Conservation (phyloP, 306 rosid species). For the Luffa aegyptiaca region DNA sequence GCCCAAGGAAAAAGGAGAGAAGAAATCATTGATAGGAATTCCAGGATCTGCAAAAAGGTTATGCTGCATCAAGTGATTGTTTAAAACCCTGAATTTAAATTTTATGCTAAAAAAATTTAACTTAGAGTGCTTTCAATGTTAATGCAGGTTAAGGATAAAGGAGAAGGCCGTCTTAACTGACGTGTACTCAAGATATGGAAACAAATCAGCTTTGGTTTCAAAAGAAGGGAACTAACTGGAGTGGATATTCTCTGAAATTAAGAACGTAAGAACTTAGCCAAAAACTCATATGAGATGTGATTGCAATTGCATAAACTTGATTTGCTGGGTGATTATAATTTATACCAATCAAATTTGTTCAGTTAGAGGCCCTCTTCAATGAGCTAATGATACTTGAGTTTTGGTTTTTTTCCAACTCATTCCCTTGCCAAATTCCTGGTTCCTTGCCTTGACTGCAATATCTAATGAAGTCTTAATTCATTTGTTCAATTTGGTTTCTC, state of each 20-base stretch:
- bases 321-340: neutral
- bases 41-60: conserved; percentile 76
- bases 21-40: conserved; percentile 25
- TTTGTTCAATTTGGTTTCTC: neutral
- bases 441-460: neutral
- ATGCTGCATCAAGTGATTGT: neutral
- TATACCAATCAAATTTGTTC: neutral
- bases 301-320: neutral
- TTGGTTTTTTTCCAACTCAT: neutral
- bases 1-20: conserved; percentile 21
- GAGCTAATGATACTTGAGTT: neutral
- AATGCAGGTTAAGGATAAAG: conserved; percentile 66
- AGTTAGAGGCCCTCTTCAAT: neutral
- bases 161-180: conserved; percentile 73
- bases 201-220: conserved; percentile 29
- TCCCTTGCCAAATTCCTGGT: neutral
- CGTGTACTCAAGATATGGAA: conserved; percentile 72
- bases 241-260: neutral
- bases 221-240: conserved; percentile 19
- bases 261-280: neutral
- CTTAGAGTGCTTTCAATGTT: conserved; percentile 7
- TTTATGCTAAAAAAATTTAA: neutral
- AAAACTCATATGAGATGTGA: neutral
- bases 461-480: neutral
- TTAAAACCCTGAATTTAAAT: neutral